A percentile compares a stretch with the other conserved stretches of the same genome.
Evolutionary conservation across 2,329 filamentous ascomycete species (phyloP).

Genomic region (Alternaria tenuissima): DNA sequence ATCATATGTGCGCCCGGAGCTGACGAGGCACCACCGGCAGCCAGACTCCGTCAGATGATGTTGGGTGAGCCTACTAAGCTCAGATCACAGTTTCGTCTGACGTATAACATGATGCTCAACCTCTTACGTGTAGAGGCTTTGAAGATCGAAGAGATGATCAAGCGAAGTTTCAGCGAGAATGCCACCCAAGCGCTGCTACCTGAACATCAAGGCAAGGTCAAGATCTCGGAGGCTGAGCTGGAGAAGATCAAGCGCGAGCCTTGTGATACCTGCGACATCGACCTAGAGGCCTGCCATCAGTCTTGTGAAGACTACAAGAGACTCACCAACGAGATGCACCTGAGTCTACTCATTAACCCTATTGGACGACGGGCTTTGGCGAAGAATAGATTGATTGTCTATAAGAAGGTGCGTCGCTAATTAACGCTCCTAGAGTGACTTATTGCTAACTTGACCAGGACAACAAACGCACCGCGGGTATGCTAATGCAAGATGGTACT

Average conservation of each 20-base stretch:
- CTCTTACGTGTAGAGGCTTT: slow-evolving; percentile 92
- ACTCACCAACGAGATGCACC: slow-evolving; percentile 82
- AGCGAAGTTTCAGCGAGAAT: slow-evolving; percentile 98
- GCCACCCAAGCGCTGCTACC: slow-evolving; percentile 93
- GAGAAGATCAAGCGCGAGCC: slow-evolving; percentile 87
- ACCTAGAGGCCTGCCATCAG: slow-evolving; percentile 82
- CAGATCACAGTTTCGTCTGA: slow-evolving; percentile 92
- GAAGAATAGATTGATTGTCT: slow-evolving; percentile 80
- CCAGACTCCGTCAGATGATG: slow-evolving; percentile 89
- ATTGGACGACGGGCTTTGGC: slow-evolving; percentile 82
- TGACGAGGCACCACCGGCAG: slow-evolving; percentile 87
- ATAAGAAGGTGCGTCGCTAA: slow-evolving; percentile 64
- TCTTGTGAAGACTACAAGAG: slow-evolving; percentile 81
- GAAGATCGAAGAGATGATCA: slow-evolving; percentile 99
- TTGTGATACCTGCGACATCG: slow-evolving; percentile 81
- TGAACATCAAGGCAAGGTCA: slow-evolving; percentile 94
- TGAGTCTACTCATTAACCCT: slow-evolving; percentile 78
- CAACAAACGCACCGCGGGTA: slow-evolving; percentile 80
- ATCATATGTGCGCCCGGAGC: slow-evolving; percentile 85
- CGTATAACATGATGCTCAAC: slow-evolving; percentile 99
- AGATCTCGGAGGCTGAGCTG: slow-evolving; percentile 88
- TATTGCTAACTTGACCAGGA: slow-evolving; percentile 59
- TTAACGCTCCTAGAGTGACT: slow-evolving; percentile 18
- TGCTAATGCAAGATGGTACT: slow-evolving; percentile 79
- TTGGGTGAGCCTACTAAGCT: slow-evolving; percentile 94